A percentile compares a stretch with the other conserved stretches of the same genome.
phyloP scores from a whole-genome alignment of 805 yeast species.

The Wickerhamomyces subpelliculosus region DNA sequence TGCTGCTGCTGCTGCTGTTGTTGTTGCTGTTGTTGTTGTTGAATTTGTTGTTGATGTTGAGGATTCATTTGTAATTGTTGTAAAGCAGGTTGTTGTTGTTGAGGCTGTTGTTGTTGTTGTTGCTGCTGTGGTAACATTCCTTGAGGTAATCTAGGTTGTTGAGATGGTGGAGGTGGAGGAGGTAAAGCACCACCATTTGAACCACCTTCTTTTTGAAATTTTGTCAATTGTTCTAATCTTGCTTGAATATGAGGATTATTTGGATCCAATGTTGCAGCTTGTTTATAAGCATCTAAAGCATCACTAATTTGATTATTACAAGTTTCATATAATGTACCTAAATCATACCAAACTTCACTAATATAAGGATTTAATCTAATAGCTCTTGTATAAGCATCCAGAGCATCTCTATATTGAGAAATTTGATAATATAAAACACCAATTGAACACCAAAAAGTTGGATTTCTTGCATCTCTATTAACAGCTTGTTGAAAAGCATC shows the following conservation, averaged over 20 bases:
- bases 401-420: conserved; percentile 91
- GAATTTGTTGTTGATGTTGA: conserved; percentile 9
- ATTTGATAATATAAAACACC: conserved; percentile 97
- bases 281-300: conserved; percentile 94
- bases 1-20: conserved; percentile 15
- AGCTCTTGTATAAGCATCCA: conserved; percentile 96
- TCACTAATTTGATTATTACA: conserved; percentile 94
- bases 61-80: conserved; percentile 6
- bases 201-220: conserved; percentile 64
- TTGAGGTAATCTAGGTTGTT: conserved; percentile 56
- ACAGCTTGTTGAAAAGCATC: conserved; percentile 99
- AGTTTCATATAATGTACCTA: conserved; percentile 94
- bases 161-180: conserved; percentile 63
- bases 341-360: conserved; percentile 97
- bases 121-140: conserved; percentile 45
- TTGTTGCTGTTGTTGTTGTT: conserved; percentile 8
- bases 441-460: conserved; percentile 95
- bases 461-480: conserved; percentile 91
- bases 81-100: conserved; percentile 11
- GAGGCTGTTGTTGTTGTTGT: conserved; percentile 30
- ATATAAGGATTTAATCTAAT: conserved; percentile 93
- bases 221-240: conserved; percentile 77
- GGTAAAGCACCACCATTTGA: conserved; percentile 39
- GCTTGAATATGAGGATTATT: conserved; percentile 91
- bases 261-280: conserved; percentile 94